These are phyloP conservation scores for Hortiboletus flavorubellus DNA, from an alignment of 768 basidiomycete species.

Conservation along the genomic window DNA sequence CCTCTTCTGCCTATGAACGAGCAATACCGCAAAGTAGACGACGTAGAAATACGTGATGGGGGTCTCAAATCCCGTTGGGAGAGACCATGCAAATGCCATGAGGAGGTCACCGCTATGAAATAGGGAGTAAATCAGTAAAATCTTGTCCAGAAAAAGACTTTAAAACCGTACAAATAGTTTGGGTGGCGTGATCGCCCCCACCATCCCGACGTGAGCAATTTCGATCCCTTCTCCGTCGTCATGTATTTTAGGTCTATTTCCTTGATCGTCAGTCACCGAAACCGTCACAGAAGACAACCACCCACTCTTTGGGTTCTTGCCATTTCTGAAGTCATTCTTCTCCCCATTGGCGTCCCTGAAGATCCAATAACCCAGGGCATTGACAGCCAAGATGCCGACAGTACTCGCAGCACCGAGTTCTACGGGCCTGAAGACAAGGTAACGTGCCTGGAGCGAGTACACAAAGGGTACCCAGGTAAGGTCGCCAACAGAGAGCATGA, in stretches of 20 bases:
- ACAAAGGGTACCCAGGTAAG: conserved; percentile 93
- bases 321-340: conserved; percentile 94
- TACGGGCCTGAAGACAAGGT: conserved; percentile 84
- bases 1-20: conserved; percentile 84
- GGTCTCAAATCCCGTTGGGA: conserved; percentile 87
- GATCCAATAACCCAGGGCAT: conserved; percentile 82
- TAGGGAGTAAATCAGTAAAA: neutral
- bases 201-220: conserved; percentile 93
- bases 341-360: conserved; percentile 87
- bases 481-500: conserved; percentile 95
- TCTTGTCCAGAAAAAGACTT: neutral
- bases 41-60: conserved; percentile 97
- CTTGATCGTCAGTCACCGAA: neutral
- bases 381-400: conserved; percentile 56
- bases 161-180: conserved; percentile 67
- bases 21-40: conserved; percentile 81
- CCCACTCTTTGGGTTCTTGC: conserved; percentile 88
- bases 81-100: conserved; percentile 91
- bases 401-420: conserved; percentile 64
- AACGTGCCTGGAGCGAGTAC: conserved; percentile 92
- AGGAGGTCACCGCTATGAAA: conserved; percentile 70
- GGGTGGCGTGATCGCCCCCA: conserved; percentile 95
- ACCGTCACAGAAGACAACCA: neutral
- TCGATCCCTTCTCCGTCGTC: conserved; percentile 80
- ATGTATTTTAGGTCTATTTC: conserved; percentile 70